Percentiles rank a stretch among this genome's conserved stretches.
phyloP scores from a whole-genome alignment of 176 grass and related monocot genomes.

The Avena insularis region DNA sequence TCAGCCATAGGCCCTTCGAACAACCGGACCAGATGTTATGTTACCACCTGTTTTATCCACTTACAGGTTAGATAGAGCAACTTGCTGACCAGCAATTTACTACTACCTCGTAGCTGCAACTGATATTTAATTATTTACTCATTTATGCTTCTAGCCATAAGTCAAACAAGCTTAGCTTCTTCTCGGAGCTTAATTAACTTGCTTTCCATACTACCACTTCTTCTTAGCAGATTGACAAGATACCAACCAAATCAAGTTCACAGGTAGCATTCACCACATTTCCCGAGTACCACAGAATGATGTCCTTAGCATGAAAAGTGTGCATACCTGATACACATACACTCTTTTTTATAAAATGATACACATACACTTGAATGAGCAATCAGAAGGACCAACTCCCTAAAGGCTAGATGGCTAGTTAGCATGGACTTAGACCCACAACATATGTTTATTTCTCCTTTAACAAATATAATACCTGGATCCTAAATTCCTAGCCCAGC shows the following conservation, averaged over 20 bases:
- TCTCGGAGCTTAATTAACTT: conserved; percentile 23
- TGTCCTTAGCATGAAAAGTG: conserved; percentile 14
- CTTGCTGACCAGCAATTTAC: background rate
- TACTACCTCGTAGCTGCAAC: background rate
- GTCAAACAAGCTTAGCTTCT: background rate
- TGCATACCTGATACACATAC: conserved; percentile 10
- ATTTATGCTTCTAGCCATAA: background rate
- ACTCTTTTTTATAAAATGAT: background rate
- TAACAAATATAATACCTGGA: background rate
- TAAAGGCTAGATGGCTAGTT: background rate
- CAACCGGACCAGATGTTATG: background rate
- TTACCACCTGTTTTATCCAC: background rate
- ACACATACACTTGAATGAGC: background rate
- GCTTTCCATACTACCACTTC: conserved; percentile 4
- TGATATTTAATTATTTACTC: background rate
- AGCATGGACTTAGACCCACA: background rate
- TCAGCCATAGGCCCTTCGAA: background rate
- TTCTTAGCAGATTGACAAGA: background rate
- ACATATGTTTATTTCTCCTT: background rate
- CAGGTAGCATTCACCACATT: background rate
- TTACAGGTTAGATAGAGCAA: background rate
- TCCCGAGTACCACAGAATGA: background rate
- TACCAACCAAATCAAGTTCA: conserved; percentile 2
- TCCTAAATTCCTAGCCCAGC: background rate
- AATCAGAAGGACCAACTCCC: background rate